Evolutionary conservation across 108 stramenopile species (phyloP).

Genomic region (Skeletonema marinoi): DNA sequence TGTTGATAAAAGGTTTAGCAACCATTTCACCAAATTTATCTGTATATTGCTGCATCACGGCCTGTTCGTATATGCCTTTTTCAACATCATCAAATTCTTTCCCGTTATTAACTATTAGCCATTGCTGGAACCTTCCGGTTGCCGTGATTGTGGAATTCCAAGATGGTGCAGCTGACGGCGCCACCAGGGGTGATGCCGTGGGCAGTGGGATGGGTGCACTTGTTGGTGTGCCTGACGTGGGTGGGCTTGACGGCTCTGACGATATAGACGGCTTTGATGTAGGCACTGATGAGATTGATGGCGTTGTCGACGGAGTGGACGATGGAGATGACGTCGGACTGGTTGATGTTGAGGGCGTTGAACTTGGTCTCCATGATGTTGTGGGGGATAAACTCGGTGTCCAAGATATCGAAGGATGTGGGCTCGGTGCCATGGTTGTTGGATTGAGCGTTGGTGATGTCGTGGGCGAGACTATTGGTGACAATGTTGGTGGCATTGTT

Average conservation of each 20-base stretch:
- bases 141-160: not conserved
- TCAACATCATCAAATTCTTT: constrained; percentile 13
- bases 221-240: not conserved
- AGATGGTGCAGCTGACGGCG: constrained; percentile 22
- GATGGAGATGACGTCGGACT: not conserved
- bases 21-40: constrained; percentile 5
- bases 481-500: no score
- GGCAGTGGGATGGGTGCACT: not conserved
- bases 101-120: not conserved
- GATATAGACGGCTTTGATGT: not conserved
- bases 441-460: not conserved
- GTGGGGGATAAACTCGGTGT: not conserved
- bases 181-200: not conserved
- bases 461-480: not conserved
- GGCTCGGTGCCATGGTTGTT: not conserved
- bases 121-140: constrained; percentile 1
- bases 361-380: not conserved
- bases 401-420: no score
- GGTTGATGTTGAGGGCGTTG: constrained; percentile 4
- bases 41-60: constrained; percentile 30
- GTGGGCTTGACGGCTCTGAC: not conserved
- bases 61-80: constrained; percentile 3
- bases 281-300: not conserved
- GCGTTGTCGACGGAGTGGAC: not conserved
- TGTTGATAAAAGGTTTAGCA: constrained; percentile 2